Base-by-base conservation (phyloP, 2,329 filamentous ascomycete genomes). In the Gyromitra esculenta region DNA sequence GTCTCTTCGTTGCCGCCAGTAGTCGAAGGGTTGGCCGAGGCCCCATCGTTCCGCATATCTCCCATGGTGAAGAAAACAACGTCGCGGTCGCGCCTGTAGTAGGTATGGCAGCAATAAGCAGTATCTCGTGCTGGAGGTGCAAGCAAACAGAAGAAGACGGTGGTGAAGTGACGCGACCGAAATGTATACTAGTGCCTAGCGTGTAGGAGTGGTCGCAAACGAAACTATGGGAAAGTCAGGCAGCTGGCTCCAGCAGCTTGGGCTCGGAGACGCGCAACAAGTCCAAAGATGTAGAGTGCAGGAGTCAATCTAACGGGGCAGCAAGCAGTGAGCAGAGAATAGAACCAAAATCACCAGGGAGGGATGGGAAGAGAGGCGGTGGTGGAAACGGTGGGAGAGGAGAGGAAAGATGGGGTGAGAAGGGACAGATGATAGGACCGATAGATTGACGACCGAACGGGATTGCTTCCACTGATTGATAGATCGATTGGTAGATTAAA, bases 41-140 rank as follows among this genome's bases (percentile, higher is more conserved):
- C 70, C 21, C 70, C 71, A 60, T 77, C 75, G 41, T 69, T 77
- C 70, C 64, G 64, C 64, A 77, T 77, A 48, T 76, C 73, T 54
- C 59, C 67, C 74, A 78, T 77, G 15, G 54, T 45, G 48, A 72
- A 68, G 31, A 52, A 60, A 77, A 68, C 35, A 74, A 62, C 15
- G 70, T 74, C 64, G 76, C 56, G 68, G 57, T 73, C 67, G 73
- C 57, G 73, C 52, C 41, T 18, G 54, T 43, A 39, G 64, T 13
- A 48, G 59, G 52, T 56, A 50, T 35, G 13, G 50, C 73, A 54
- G 66, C 43, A 57, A 77, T 64, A 50, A 48, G 41, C 43, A 35
- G 65, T 50, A 62, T 37, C 25, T 18, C 25, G 43, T 31, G 54
- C 45, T 57, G 45, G 57, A 56, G 50, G 52, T n/a, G 11, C 18